Conservation (phyloP, 345 rosid species). For the Kernera saxatilis region DNA sequence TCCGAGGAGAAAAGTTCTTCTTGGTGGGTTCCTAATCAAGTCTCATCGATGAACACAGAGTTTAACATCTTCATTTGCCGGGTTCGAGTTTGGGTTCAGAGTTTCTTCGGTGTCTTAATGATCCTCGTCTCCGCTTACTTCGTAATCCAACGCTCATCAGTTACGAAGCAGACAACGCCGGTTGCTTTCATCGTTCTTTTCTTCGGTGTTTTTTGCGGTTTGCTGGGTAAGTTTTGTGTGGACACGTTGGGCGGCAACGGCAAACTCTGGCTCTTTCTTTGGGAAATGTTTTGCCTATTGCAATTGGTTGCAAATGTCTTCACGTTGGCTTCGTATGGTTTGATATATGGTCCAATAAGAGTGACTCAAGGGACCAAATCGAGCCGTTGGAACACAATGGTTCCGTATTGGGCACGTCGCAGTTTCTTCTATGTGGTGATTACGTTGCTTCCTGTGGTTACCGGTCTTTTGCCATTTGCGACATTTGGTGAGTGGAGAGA, state of each 20-base stretch:
- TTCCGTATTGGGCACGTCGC: slow-evolving; percentile 52
- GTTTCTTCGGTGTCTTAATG: slow-evolving; percentile 54
- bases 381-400: not conserved
- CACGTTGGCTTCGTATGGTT: slow-evolving; percentile 31
- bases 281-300: slow-evolving; percentile 62
- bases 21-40: slow-evolving; percentile 61
- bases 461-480: slow-evolving; percentile 66
- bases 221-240: slow-evolving; percentile 59
- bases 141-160: slow-evolving; percentile 53
- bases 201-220: slow-evolving; percentile 57
- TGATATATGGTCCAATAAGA: slow-evolving; percentile 46
- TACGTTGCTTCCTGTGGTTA: slow-evolving; percentile 44
- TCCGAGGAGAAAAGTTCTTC: slow-evolving; percentile 42
- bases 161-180: slow-evolving; percentile 60
- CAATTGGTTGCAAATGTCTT: slow-evolving; percentile 43
- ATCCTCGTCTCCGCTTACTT: slow-evolving; percentile 44
- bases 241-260: slow-evolving; percentile 79
- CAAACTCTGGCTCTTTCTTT: slow-evolving; percentile 52
- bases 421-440: slow-evolving; percentile 32
- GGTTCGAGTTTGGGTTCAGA: slow-evolving; percentile 43
- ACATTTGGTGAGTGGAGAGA: slow-evolving; percentile 54
- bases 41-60: slow-evolving; percentile 48
- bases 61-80: slow-evolving; percentile 45
- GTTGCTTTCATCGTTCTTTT: slow-evolving; percentile 53
- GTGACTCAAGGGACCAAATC: slow-evolving; percentile 23